Conservation (phyloP, 2,329 filamentous ascomycete species). For the Cordyceps cicadae region DNA sequence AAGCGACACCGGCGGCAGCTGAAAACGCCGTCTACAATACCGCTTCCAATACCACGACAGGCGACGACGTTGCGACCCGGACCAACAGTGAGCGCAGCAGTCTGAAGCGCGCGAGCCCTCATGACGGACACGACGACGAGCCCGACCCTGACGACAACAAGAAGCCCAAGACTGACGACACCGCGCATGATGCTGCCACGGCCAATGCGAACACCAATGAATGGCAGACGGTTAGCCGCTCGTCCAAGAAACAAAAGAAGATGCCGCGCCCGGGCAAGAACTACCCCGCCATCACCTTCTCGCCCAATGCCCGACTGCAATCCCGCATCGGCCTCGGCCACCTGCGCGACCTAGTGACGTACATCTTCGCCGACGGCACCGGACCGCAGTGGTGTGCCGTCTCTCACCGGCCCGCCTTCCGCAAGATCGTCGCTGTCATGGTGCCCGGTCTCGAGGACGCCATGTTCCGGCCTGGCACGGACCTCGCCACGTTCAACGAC, state of each 20-base stretch:
- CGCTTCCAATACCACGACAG: background rate
- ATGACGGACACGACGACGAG: constrained; percentile 26
- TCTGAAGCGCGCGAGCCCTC: constrained; percentile 41
- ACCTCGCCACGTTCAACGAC: constrained; percentile 40
- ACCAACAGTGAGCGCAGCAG: constrained; percentile 29
- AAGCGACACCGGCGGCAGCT: background rate
- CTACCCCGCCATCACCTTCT: constrained; percentile 53
- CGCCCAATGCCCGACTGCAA: constrained; percentile 48
- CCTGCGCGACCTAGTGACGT: constrained; percentile 55
- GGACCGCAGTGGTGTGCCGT: constrained; percentile 59
- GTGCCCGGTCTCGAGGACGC: constrained; percentile 82
- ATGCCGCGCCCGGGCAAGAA: constrained; percentile 46
- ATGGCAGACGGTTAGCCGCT: constrained; percentile 49
- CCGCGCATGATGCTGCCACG: background rate
- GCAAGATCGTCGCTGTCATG: constrained; percentile 83
- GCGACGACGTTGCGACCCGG: background rate
- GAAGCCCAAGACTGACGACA: background rate
- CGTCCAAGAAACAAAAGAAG: constrained; percentile 54
- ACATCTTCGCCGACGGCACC: constrained; percentile 57
- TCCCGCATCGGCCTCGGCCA: constrained; percentile 55
- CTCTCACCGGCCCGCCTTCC: constrained; percentile 53
- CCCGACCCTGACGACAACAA: background rate
- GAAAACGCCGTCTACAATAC: background rate
- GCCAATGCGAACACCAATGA: constrained; percentile 24
- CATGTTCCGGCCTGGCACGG: constrained; percentile 65